Evolutionary conservation across 1,139 yeast species (phyloP), one percentile per base, ranked within the genome.

Genomic region (Taphrina deformans): DNA sequence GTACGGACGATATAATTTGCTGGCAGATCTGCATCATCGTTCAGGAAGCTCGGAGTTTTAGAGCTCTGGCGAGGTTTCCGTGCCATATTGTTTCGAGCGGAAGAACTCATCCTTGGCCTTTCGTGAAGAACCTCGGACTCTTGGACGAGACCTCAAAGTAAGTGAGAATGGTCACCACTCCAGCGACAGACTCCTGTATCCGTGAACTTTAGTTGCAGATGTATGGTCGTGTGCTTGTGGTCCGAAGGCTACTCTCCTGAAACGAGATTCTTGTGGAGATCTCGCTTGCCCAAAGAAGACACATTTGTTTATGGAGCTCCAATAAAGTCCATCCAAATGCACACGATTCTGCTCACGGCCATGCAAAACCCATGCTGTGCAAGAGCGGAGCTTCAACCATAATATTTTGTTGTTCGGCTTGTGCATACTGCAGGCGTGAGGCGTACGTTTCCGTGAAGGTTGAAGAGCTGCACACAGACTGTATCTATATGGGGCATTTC

Each of bases 21-120:
- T 24, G 58, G 58, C 48, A 53, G 31, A 21, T 38, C 48, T 6
- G 48, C 12, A 1, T 38, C 46, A 14, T 53, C 58, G 23, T 35
- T 24, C 58, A 53, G 18, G 35, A 48, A 48, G 33, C 21, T 16
- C n/a, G 58, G 48, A 9, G 45, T 29, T 23, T 24, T 38, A 12
- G 18, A 12, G 14, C 48, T 31, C 9, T n/a, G 31, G 9, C 58
- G 58, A 40, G 35, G 9, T 35, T 53, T 53, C 33, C 58, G 58
- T 5, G 58, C 58, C 48, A 31, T 29, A 26, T 53, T 53, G 35
- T 53, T 53, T 3, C 58, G 29, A 9, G 58, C 35, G 18, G 58
- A 29, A 16, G 58, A 53, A 24, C 58, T 53, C 58, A 53, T 53
- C n/a, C 3, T 18, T 1, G 35, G 5, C 5, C n/a, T n/a, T n/a